These are phyloP conservation scores for Fusarium denticulatum DNA, from an alignment of 2,329 filamentous ascomycete genomes.

Conservation along the genomic window DNA sequence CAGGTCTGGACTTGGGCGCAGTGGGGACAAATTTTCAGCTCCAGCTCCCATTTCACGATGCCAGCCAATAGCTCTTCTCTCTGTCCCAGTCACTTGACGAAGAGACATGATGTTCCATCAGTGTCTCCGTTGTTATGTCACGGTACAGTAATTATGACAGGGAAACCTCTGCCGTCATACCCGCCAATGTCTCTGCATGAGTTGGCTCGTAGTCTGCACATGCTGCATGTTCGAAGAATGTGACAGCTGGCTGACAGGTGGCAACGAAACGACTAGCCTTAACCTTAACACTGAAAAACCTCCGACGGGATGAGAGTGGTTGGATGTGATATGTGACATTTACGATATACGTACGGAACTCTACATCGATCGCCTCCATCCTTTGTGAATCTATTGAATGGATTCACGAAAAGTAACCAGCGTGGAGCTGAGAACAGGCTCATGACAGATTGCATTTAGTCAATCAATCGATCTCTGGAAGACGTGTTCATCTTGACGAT, in stretches of 20 bases:
- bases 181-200: not conserved
- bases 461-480: not conserved
- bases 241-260: not conserved
- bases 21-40: not conserved
- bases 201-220: not conserved
- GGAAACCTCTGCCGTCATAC: not conserved
- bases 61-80: too few relatives aligned
- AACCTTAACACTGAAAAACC: not conserved
- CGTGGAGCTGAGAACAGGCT: not conserved
- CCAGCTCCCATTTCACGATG: too few relatives aligned
- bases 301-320: not conserved
- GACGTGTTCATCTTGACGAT: not conserved
- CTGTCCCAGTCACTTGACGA: not conserved
- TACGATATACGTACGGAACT: not conserved
- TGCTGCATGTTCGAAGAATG: not conserved
- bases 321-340: not conserved
- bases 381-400: too few relatives aligned
- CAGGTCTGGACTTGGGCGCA: not conserved
- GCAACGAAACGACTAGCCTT: not conserved
- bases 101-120: rapidly evolving
- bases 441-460: not conserved
- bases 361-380: not conserved
- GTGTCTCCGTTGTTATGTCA: too few relatives aligned
- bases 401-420: too few relatives aligned
- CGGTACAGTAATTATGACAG: not conserved